These are phyloP conservation scores for Colletotrichum tropicale DNA, from an alignment of 2,329 filamentous ascomycete species.

Conservation along the genomic window DNA sequence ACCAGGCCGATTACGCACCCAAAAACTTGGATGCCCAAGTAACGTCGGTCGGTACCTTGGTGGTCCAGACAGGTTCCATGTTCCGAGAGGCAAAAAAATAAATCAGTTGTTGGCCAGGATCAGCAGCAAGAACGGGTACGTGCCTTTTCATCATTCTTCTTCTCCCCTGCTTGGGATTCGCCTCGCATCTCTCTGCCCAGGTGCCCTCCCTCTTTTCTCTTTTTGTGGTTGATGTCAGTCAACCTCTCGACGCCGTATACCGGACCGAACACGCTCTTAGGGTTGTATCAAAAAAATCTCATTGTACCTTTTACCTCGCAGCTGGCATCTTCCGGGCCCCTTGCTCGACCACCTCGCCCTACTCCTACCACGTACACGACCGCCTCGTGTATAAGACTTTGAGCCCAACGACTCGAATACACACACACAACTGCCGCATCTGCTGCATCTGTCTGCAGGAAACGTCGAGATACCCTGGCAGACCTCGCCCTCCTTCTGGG, in stretches of 20 bases:
- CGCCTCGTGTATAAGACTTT: background rate
- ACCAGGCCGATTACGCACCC: background rate
- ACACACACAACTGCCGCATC: background rate
- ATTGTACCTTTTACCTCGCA: background rate
- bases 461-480: background rate
- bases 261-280: background rate
- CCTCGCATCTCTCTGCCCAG: background rate
- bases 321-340: background rate
- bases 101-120: background rate
- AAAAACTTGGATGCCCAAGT: conserved; percentile 2
- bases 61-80: background rate
- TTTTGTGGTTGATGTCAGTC: background rate
- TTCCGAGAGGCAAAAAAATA: conserved; percentile 2
- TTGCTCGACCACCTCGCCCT: background rate
- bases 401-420: background rate
- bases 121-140: background rate
- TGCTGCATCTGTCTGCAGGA: background rate
- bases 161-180: background rate
- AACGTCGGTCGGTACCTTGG: background rate
- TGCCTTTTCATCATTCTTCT: conserved; percentile 13
- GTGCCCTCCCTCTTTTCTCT: background rate
- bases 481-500: background rate
- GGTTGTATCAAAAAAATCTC: conserved; percentile 1
- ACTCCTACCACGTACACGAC: background rate
- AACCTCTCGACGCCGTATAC: background rate